Conservation (phyloP, 2,329 filamentous ascomycete genomes). For the Fusarium brevicatenulatum region DNA sequence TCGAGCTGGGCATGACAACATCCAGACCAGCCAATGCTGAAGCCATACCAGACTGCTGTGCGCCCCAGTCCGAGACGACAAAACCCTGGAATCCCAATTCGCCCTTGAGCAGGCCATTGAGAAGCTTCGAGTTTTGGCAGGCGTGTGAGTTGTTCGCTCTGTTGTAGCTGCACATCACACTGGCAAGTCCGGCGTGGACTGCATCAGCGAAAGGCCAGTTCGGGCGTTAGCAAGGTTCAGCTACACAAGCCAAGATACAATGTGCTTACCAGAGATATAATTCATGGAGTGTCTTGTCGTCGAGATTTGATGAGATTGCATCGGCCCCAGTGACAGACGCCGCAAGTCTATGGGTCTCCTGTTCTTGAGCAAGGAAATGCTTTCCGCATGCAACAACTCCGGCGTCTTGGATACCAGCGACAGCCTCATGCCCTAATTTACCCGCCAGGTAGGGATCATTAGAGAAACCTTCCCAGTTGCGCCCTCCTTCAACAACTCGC, state of each 20-base stretch:
- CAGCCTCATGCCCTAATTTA: neutral
- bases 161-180: conserved; percentile 85
- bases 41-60: conserved; percentile 8
- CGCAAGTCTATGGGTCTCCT: neutral
- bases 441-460: conserved; percentile 22
- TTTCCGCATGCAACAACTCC: conserved; percentile 15
- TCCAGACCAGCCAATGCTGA: conserved; percentile 11
- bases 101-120: conserved; percentile 66
- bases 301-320: conserved; percentile 7
- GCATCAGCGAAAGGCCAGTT: conserved; percentile 74
- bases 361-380: conserved; percentile 15
- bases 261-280: conserved; percentile 71
- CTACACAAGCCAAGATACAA: fast-evolving
- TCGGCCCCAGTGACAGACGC: neutral
- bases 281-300: conserved; percentile 59
- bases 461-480: conserved; percentile 14
- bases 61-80: conserved; percentile 64
- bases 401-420: conserved; percentile 12
- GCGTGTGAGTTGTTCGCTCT: conserved; percentile 68
- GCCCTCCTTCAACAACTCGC: neutral
- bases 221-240: fast-evolving
- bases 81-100: conserved; percentile 77
- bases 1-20: conserved; percentile 46
- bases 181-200: conserved; percentile 77
- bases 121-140: conserved; percentile 18